Conservation (phyloP, 805 yeast species). For the Scheffersomyces lignosus region DNA sequence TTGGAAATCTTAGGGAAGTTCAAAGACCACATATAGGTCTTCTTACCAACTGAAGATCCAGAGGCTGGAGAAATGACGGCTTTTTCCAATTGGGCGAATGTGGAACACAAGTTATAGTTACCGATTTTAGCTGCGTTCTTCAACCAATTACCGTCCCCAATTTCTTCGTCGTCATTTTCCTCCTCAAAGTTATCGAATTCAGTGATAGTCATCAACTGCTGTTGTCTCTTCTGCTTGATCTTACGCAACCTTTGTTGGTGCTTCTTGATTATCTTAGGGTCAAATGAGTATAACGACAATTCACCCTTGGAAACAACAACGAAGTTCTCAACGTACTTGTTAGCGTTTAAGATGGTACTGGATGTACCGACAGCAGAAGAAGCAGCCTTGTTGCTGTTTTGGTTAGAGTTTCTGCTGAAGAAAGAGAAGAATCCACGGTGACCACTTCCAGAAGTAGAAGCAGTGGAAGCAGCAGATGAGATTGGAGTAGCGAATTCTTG, state of each 20-base stretch:
- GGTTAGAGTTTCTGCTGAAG: slow-evolving; percentile 15
- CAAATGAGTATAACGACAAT: slow-evolving; percentile 56
- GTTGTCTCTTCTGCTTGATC: slow-evolving; percentile 18
- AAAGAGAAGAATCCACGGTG: slow-evolving; percentile 28
- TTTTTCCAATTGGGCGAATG: slow-evolving; percentile 44
- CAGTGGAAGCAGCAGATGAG: slow-evolving; percentile 15
- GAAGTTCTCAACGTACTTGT: slow-evolving; percentile 47
- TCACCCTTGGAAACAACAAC: slow-evolving; percentile 72
- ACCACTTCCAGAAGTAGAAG: slow-evolving; percentile 6
- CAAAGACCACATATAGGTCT: slow-evolving; percentile 48
- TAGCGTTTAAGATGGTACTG: slow-evolving; percentile 15
- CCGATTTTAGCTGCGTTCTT: slow-evolving; percentile 60
- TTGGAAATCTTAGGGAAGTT: slow-evolving; percentile 49
- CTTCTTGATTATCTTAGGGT: slow-evolving; percentile 42
- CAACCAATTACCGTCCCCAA: slow-evolving; percentile 72
- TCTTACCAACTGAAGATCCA: slow-evolving; percentile 10
- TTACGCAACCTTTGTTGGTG: slow-evolving; percentile 32
- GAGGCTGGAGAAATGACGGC: slow-evolving; percentile 5
- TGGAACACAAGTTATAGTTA: slow-evolving; percentile 50
- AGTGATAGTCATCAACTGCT: slow-evolving; percentile 12
- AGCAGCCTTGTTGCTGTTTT: not conserved
- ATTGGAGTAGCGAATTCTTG: slow-evolving; percentile 8
- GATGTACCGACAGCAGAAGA: slow-evolving; percentile 9
- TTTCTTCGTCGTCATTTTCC: slow-evolving; percentile 24
- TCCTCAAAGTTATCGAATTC: slow-evolving; percentile 17